Base-by-base conservation (phyloP, 1,284 basidiomycete species). In the Rhodofomes roseus region DNA sequence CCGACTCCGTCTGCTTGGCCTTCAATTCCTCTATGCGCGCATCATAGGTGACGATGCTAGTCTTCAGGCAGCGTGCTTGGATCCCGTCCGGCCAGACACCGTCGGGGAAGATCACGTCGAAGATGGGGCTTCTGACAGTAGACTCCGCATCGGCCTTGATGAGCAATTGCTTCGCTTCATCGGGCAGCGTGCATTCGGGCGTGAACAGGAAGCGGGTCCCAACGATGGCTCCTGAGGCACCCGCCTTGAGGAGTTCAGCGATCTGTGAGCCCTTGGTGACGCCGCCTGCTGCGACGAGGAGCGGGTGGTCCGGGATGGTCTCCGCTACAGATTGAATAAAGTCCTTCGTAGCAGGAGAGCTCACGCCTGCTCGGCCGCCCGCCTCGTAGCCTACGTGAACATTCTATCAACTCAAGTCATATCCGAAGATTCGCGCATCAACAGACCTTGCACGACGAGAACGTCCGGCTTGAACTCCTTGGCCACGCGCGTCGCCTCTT, bases 171-270 rank as follows among this genome's bases (percentile, higher is more conserved):
- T 84, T 84, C 66, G 89, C 85, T 0, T 69, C 71, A 51, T 81
- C 74, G 20, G 77, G 75, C 71, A 90, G 91, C 31, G 78, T 69
- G 64, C 84, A 82, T 74, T 91, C 89, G 4, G 82, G 80, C 2
- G 86, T 82, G 61, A 88, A 75, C 39, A 90, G 73, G 68, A 92
- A 90, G 29, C 90, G 85, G 0, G 90, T 92, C 59, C 89, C 90
- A 14, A 89, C 66, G 34, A 84, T 88, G 18, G 75, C 85, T 3
- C 88, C 89, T 36, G 82, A 76, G 4, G 83, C 86, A 23, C 89
- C 90, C 29, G 89, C 78, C 18, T 81, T 74, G 55, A 92, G 79
- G 52, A 86, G 70, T 4, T 86, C 79, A 36, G 89, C 89, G 46
- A 89, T 68, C 56, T 91, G 87, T 0, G 75, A 67, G 18, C 89